Conservation (phyloP, 202 grass and related monocot genomes). For the Digitaria exilis region DNA sequence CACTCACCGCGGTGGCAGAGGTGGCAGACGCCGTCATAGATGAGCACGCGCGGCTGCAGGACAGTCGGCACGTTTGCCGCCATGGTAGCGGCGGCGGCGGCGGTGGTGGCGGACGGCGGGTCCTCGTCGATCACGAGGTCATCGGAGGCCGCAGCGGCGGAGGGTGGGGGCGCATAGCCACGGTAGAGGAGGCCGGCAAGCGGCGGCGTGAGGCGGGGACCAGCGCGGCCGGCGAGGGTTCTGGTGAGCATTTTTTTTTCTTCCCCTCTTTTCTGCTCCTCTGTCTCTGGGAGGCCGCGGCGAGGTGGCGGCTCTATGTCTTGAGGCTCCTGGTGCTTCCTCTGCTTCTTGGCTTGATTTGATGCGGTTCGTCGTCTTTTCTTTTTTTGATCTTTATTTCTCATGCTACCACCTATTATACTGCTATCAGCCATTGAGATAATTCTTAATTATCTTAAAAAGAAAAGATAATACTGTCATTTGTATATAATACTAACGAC, state of each 20-base stretch:
- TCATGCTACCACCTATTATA: no score
- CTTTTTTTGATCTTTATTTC: no score
- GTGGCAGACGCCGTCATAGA: conserved; percentile 97
- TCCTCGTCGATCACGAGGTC: conserved; percentile 49
- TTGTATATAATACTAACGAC: no score
- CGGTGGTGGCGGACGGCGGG: conserved; percentile 30
- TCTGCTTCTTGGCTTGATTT: no score
- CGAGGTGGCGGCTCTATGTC: conserved; percentile 9
- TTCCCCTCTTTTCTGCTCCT: neutral
- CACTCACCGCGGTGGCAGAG: conserved; percentile 87
- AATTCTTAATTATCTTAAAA: no score
- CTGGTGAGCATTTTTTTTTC: conserved; percentile 37
- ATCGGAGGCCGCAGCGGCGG: neutral
- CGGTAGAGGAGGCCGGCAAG: neutral
- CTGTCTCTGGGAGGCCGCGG: neutral
- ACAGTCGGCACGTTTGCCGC: conserved; percentile 52
- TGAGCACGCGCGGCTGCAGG: conserved; percentile 91
- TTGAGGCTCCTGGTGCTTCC: no score
- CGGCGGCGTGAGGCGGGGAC: conserved; percentile 11
- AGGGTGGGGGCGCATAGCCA: conserved; percentile 8
- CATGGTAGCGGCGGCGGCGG: neutral
- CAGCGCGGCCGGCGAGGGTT: conserved; percentile 25
- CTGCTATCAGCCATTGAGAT: no score
- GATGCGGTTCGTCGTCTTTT: no score
- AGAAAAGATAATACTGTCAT: no score